Base-by-base conservation (phyloP, 2,329 filamentous ascomycete genomes). In the Kalaharituber pfeilii region DNA sequence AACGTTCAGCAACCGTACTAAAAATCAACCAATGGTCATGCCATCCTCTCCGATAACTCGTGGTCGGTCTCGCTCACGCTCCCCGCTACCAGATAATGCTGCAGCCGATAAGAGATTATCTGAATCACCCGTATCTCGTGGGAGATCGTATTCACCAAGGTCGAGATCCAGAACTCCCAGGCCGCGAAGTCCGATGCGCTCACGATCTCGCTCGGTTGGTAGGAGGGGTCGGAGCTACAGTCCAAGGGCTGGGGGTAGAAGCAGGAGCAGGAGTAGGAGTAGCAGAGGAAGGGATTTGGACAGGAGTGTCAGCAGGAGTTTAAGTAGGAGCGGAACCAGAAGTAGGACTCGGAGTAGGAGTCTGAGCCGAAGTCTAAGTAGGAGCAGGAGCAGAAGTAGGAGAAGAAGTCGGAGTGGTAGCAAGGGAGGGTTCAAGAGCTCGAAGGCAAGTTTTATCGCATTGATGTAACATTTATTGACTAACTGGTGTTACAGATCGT, bases 401-500 rank as follows among this genome's bases (percentile, higher is more conserved):
- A 53, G 59, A 9, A 50, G 59, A 22, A 61, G 59, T 36, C 53
- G 56, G 20, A 59, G 58, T 36, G 54, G 54, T 7, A 61, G 58
- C 25, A 58, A 56, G 8, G 59, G 25, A 47, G 50, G 53, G n/a
- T 60, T 61, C 28, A 58, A 60, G 55, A 61, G 59, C 45, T 60
- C 59, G 4, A 61, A 61, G 56, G 59, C 58, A 52, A 9, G 8
- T 52, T 47, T 24, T 24, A 25, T 20, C 15, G 30, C n/a, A 29
- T 13, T 9, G 27, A 13, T 51, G 13, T 2, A 24, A 13, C 15
- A 15, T 15, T 51, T 18, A 51, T 42, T 27, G n/a, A n/a, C n/a
- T n/a, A n/a, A n/a, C n/a, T n/a, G n/a, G 15, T 18, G 2, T 5
- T 25, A 9, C 63, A 95, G 85, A 88, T 98, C 66, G 86, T 98